Conservation (phyloP, 805 yeast species). For the Hanseniaspora vineae region DNA sequence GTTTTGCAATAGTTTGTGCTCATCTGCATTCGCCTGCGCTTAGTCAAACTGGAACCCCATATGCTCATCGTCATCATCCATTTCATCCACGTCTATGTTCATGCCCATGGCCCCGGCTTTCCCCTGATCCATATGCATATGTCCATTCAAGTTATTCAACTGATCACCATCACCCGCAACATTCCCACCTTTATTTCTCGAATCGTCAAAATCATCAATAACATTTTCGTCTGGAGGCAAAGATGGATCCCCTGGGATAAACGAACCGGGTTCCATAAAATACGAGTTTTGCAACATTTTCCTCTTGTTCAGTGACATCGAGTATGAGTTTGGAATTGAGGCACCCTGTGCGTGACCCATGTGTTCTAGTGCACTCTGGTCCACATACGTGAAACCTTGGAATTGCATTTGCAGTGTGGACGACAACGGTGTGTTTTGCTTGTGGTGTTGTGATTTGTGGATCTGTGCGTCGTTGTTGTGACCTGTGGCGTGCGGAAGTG, state of each 20-base stretch:
- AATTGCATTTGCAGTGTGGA: slow-evolving; percentile 95
- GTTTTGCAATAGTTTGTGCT: too few relatives aligned
- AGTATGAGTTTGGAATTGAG: slow-evolving; percentile 4
- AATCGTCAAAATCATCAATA: slow-evolving; percentile 51
- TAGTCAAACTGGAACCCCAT: slow-evolving; percentile 7
- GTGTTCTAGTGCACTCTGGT: slow-evolving; percentile 85
- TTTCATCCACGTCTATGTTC: slow-evolving; percentile 12
- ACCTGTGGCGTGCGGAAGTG: background rate
- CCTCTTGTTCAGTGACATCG: slow-evolving; percentile 14
- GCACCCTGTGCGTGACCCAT: slow-evolving; percentile 37
- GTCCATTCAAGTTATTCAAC: background rate
- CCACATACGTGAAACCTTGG: slow-evolving; percentile 93
- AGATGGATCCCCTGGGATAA: slow-evolving; percentile 69
- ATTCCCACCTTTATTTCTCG: slow-evolving; percentile 10
- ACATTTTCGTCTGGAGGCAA: slow-evolving; percentile 77
- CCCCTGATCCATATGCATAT: background rate
- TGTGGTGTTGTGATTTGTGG: background rate
- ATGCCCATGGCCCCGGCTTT: slow-evolving; percentile 7
- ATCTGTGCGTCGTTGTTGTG: background rate
- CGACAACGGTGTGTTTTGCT: slow-evolving; percentile 58
- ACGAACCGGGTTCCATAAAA: slow-evolving; percentile 48
- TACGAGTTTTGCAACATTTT: slow-evolving; percentile 26
- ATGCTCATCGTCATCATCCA: slow-evolving; percentile 9
- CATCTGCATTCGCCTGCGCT: background rate
- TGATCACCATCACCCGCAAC: slow-evolving; percentile 6